phyloP scores from a whole-genome alignment of 805 yeast species.

The Candida insectorum region DNA sequence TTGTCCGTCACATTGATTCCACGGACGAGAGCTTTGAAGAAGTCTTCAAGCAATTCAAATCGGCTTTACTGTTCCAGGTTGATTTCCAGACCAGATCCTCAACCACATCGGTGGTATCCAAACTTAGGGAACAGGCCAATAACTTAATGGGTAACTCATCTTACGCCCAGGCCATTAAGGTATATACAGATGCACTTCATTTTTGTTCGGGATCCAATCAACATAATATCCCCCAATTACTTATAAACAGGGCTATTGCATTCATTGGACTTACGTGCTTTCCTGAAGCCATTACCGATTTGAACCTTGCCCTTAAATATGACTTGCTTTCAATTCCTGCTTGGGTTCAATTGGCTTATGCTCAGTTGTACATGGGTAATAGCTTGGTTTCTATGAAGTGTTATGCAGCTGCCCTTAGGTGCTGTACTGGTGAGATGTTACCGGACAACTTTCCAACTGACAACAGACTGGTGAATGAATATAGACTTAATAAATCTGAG shows the following conservation, averaged over 20 bases:
- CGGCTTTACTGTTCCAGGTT: too few relatives aligned
- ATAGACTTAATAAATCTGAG: slow-evolving; percentile 18
- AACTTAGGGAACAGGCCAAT: slow-evolving; percentile 38
- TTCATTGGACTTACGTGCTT: slow-evolving; percentile 39
- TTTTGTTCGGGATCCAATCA: slow-evolving; percentile 14
- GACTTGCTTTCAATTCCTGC: slow-evolving; percentile 38
- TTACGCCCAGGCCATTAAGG: slow-evolving; percentile 37
- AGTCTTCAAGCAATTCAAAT: too few relatives aligned
- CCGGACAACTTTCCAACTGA: slow-evolving; percentile 19
- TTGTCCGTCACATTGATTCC: too few relatives aligned
- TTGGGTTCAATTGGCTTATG: slow-evolving; percentile 43
- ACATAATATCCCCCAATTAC: slow-evolving; percentile 26
- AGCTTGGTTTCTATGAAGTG: slow-evolving; percentile 30
- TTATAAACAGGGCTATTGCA: slow-evolving; percentile 39
- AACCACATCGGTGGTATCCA: slow-evolving; percentile 1
- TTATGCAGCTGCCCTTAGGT: slow-evolving; percentile 28
- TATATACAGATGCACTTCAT: slow-evolving; percentile 35
- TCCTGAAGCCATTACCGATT: slow-evolving; percentile 36
- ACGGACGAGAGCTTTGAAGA: too few relatives aligned
- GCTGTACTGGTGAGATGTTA: slow-evolving; percentile 26
- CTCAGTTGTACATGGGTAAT: slow-evolving; percentile 39
- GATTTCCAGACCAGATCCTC: too few relatives aligned
- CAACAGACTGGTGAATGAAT: slow-evolving; percentile 13
- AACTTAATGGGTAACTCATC: slow-evolving; percentile 34
- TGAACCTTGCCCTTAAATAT: slow-evolving; percentile 26